Evolutionary conservation across 371 early-diverging fungal species (phyloP), one percentile per base, ranked within the genome.

Genomic region (Blakeslea trispora): DNA sequence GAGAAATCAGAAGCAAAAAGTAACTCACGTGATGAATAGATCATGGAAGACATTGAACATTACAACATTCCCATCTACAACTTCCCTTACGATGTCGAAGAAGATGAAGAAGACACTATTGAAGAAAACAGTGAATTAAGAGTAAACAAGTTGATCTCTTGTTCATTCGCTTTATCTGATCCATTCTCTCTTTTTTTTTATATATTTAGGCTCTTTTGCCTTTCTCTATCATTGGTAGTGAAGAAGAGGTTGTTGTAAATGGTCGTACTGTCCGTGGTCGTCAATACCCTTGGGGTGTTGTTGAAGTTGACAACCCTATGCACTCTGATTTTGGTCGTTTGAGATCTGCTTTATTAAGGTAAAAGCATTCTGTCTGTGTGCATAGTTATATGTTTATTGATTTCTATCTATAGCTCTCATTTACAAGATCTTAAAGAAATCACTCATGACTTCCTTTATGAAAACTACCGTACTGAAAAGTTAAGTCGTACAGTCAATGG

Each of bases 211-310:
- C 85, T 4, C 82, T 97, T 49, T 77, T 97, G 44, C 99, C 99
- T 13, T 98, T 99, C 70, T 89, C 99, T 3, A 87, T 99, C 17
- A 91, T 99, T 51, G 99, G 99, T 15, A 88, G 91, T 64, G 96
- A 98, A 48, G 95, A 97, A 58, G 95, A 93, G 51, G 88, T 95
- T 45, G 77, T 76, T 13, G 80, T 91, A 21, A 91, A 90, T 46
- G 88, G 86, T 34, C 82, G 83, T 48, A 62, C 71, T 19, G 87
- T 97, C 28, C 88, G 99, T 45, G 99, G 96, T 52, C 87, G 99
- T 50, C 94, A 90, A 66, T 99, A 99, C 71, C 97, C 97, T n/a
- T 99, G 99, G 99, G 99, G 99, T 64, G 85, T 94, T 51, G 96
- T 99, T 32, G 97, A 98, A 75, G 91, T 93, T 48, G 91, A 88